Conservation (phyloP, 2,329 filamentous ascomycete species). For the Cercospora sesami region DNA sequence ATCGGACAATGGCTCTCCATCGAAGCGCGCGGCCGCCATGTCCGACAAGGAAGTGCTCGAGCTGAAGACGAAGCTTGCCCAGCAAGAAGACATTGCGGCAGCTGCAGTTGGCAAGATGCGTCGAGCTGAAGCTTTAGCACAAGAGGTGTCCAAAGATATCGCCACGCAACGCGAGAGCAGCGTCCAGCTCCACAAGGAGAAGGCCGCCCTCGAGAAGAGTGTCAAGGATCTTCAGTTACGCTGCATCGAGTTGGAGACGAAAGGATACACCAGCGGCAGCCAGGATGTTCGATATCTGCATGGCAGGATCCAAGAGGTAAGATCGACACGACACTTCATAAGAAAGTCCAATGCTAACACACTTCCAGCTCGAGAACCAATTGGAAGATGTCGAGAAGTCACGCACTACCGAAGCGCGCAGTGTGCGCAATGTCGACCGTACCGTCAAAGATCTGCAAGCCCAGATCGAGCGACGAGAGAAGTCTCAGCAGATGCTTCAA, state of each 20-base stretch:
- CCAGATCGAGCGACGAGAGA: slow-evolving; percentile 91
- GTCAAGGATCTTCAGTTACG: slow-evolving; percentile 87
- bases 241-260: slow-evolving; percentile 91
- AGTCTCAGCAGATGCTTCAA: slow-evolving; percentile 72
- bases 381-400: slow-evolving; percentile 83
- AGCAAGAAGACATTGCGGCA: slow-evolving; percentile 88
- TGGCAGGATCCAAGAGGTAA: slow-evolving; percentile 91
- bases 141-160: slow-evolving; percentile 92
- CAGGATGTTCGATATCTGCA: slow-evolving; percentile 95
- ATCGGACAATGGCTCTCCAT: slow-evolving; percentile 72
- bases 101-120: slow-evolving; percentile 98
- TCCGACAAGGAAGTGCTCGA: slow-evolving; percentile 88
- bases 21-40: slow-evolving; percentile 83
- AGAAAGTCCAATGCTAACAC: slow-evolving; percentile 12
- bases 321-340: slow-evolving; percentile 32
- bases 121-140: slow-evolving; percentile 79
- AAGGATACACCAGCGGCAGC: slow-evolving; percentile 90
- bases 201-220: slow-evolving; percentile 82
- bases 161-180: slow-evolving; percentile 79
- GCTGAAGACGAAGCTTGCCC: slow-evolving; percentile 81
- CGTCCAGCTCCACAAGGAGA: slow-evolving; percentile 81
- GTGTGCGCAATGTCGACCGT: slow-evolving; percentile 87
- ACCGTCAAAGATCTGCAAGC: slow-evolving; percentile 89
- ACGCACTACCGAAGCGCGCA: slow-evolving; percentile 78
- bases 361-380: slow-evolving; percentile 53